Conservation (phyloP, 2,329 filamentous ascomycete species). For the Colletotrichum euphorbiae region DNA sequence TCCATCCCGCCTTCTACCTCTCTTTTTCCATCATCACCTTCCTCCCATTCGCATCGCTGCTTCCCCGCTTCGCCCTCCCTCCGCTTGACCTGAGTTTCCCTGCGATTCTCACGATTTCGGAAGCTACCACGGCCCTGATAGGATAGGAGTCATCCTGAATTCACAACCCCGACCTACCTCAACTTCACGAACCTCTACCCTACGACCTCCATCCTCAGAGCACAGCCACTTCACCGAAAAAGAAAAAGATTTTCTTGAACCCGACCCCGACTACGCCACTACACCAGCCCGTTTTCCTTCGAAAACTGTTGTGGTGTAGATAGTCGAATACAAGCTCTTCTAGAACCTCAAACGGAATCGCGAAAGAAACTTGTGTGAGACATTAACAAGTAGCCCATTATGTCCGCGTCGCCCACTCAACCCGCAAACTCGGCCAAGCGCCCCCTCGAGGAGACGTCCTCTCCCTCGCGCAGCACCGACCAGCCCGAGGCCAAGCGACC, state of each 20-base stretch:
- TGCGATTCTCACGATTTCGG: constrained; percentile 40
- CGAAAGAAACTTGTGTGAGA: constrained; percentile 39
- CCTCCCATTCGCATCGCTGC: constrained; percentile 35
- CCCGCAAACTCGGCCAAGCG: constrained; percentile 85
- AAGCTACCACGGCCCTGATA: constrained; percentile 37
- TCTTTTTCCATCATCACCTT: constrained; percentile 35
- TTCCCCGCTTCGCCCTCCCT: constrained; percentile 36
- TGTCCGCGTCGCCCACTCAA: constrained; percentile 78
- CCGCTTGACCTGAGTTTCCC: constrained; percentile 39
- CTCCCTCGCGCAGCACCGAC: constrained; percentile 88
- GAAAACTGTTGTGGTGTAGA: constrained; percentile 86
- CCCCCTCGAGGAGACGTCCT: constrained; percentile 96
- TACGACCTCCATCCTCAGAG: constrained; percentile 40
- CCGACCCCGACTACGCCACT: constrained; percentile 64
- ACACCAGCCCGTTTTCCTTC: constrained; percentile 95
- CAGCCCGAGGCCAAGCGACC: constrained; percentile 98
- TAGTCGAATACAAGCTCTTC: constrained; percentile 61
- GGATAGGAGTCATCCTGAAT: constrained; percentile 39
- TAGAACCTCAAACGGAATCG: constrained; percentile 60
- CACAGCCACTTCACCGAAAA: constrained; percentile 41
- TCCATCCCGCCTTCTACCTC: constrained; percentile 32
- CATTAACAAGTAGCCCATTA: constrained; percentile 51
- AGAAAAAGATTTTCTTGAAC: constrained; percentile 43
- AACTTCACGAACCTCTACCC: constrained; percentile 37
- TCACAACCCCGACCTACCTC: constrained; percentile 34